Conservation (phyloP, 108 stramenopile genomes). For the Aurantiochytrium sp. region DNA sequence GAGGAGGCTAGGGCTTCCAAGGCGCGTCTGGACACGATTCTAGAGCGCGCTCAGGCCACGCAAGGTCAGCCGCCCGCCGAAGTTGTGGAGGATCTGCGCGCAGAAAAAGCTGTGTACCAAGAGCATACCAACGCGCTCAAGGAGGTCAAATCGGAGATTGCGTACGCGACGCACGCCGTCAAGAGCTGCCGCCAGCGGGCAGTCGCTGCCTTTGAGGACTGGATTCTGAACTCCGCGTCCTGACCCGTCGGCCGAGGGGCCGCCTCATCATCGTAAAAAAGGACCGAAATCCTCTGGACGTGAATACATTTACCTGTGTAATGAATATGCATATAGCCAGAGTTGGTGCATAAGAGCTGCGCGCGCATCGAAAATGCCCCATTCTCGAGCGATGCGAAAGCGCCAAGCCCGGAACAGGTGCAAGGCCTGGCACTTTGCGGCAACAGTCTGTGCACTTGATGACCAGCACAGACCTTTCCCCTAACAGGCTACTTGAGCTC, state of each 20-base stretch:
- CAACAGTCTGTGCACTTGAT: too few relatives aligned
- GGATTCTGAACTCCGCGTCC: not conserved
- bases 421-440: too few relatives aligned
- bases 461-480: too few relatives aligned
- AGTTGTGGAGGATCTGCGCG: not conserved
- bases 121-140: not conserved
- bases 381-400: too few relatives aligned
- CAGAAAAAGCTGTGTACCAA: not conserved
- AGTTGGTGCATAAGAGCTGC: too few relatives aligned
- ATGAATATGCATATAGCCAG: too few relatives aligned
- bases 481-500: too few relatives aligned
- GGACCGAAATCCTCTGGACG: not conserved
- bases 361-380: too few relatives aligned
- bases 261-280: not conserved
- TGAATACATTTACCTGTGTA: too few relatives aligned
- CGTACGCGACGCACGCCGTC: constrained; percentile 38
- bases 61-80: not conserved
- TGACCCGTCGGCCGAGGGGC: not conserved
- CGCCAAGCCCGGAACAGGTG: too few relatives aligned
- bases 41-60: not conserved
- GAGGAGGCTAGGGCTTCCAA: not conserved
- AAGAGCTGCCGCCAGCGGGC: not conserved
- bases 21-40: not conserved
- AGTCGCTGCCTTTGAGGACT: not conserved
- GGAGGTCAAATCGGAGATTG: constrained; percentile 14